Evolutionary conservation across 257 asterid species (phyloP).

Genomic region (Buddleja alternifolia): DNA sequence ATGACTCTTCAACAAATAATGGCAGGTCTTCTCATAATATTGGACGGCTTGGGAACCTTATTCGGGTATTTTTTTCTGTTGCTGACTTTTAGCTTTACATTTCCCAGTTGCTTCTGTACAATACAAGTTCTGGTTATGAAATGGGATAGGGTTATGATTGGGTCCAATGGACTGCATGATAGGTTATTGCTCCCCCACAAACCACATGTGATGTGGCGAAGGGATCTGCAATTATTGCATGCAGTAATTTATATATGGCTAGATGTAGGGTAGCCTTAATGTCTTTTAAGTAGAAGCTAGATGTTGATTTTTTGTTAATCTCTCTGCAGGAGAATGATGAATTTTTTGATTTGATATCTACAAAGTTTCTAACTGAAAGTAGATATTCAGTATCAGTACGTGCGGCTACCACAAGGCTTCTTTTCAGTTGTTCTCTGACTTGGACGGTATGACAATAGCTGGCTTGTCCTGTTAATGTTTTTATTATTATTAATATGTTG

Average conservation of each 20-base stretch:
- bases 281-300: background rate
- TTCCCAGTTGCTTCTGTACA: conserved; percentile 17
- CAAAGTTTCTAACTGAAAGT: conserved; percentile 70
- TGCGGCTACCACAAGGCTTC: conserved; percentile 91
- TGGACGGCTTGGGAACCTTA: conserved; percentile 91
- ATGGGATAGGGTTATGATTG: conserved; percentile 9
- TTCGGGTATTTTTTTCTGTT: conserved; percentile 59
- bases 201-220: conserved; percentile 18
- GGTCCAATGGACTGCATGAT: conserved; percentile 1
- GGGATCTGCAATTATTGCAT: conserved; percentile 6
- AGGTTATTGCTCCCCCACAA: conserved; percentile 5
- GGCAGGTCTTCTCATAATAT: conserved; percentile 82
- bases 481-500: background rate
- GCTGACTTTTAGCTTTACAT: conserved; percentile 15
- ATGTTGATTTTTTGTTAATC: conserved; percentile 24
- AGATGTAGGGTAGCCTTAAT: background rate
- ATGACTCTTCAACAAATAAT: conserved; percentile 64
- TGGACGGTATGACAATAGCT: conserved; percentile 64
- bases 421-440: conserved; percentile 86
- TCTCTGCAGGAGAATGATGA: conserved; percentile 91
- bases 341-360: conserved; percentile 83
- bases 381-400: conserved; percentile 68
- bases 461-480: background rate
- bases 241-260: conserved; percentile 23
- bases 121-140: conserved; percentile 2